These are phyloP conservation scores for Tagetes erecta DNA, from an alignment of 129 eudicot genomes.

Conservation along the genomic window DNA sequence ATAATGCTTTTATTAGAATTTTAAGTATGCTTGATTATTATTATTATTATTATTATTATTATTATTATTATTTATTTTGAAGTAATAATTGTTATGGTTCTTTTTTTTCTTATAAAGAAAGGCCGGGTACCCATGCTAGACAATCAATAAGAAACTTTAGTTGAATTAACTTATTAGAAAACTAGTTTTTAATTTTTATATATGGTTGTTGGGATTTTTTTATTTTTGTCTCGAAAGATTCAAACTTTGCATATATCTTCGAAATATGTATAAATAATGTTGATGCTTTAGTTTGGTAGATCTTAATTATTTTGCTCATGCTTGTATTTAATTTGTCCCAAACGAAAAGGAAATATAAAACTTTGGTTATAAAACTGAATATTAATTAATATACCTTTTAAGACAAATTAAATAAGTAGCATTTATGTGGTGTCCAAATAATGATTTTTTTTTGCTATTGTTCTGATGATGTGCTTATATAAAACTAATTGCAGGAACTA, in stretches of 20 bases:
- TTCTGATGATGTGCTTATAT: neutral
- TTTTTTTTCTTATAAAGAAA: too few species aligned
- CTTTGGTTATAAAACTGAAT: neutral
- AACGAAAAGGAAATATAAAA: neutral
- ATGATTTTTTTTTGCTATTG: slow-evolving; percentile 19
- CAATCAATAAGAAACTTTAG: neutral
- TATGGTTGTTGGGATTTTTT: neutral
- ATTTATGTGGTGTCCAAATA: neutral
- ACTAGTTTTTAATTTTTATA: neutral
- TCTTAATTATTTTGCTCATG: slow-evolving; percentile 9
- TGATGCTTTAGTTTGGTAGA: slow-evolving; percentile 23
- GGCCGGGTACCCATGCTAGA: too few species aligned
- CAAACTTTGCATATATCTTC: neutral
- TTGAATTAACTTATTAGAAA: neutral
- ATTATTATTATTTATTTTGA: neutral
- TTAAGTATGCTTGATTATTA: too few species aligned
- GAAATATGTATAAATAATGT: slow-evolving; percentile 4
- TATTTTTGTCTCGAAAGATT: neutral
- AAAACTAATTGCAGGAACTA: slow-evolving; percentile 66
- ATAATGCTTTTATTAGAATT: too few species aligned
- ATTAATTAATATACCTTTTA: neutral
- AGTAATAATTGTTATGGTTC: neutral
- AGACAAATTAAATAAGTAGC: slow-evolving; percentile 1
- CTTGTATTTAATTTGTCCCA: neutral
- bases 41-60: too few species aligned